A percentile compares a stretch with the other conserved stretches of the same genome.
Conservation (phyloP, 1,284 basidiomycete genomes). For the Pterulicium gracile region DNA sequence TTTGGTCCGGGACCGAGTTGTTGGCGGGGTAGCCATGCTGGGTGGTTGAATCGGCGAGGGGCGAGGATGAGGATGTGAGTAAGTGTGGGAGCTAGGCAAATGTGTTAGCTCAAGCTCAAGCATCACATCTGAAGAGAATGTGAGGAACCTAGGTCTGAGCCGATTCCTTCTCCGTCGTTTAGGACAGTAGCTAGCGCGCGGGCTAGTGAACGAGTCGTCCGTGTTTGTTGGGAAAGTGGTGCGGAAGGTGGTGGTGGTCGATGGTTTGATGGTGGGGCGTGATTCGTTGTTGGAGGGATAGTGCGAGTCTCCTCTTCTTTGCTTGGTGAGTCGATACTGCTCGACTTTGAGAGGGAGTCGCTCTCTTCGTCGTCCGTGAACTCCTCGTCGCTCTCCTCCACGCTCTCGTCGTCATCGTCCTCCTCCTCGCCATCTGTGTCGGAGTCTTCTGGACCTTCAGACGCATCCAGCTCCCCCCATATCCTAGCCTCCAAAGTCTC, state of each 20-base stretch:
- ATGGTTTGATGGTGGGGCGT: no score
- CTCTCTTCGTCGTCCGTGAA: slow-evolving; percentile 12
- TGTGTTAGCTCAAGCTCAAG: slow-evolving; percentile 24
- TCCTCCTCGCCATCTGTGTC: slow-evolving; percentile 16
- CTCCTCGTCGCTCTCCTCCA: slow-evolving; percentile 15
- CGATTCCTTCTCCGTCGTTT: slow-evolving; percentile 4
- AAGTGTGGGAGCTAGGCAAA: slow-evolving; percentile 47
- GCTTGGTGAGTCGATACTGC: no score
- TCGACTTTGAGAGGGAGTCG: slow-evolving; percentile 9
- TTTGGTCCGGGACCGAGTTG: slow-evolving; percentile 33
- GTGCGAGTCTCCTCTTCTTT: no score
- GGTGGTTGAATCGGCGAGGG: slow-evolving; percentile 58
- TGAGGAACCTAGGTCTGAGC: slow-evolving; percentile 3
- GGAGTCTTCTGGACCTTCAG: slow-evolving; percentile 14
- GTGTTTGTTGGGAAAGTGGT: slow-evolving; percentile 3
- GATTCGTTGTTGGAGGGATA: no score
- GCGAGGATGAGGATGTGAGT: slow-evolving; percentile 62
- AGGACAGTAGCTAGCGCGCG: slow-evolving; percentile 2
- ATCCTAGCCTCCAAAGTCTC: slow-evolving; percentile 49
- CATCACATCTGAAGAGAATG: slow-evolving; percentile 48
- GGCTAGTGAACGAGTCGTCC: slow-evolving; percentile 8
- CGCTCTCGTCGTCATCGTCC: slow-evolving; percentile 15
- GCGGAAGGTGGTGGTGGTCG: background rate
- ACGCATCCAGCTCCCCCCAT: slow-evolving; percentile 30
- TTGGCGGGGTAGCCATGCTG: slow-evolving; percentile 65